Base-by-base conservation (phyloP, 306 rosid species). In the Rosa rugosa region DNA sequence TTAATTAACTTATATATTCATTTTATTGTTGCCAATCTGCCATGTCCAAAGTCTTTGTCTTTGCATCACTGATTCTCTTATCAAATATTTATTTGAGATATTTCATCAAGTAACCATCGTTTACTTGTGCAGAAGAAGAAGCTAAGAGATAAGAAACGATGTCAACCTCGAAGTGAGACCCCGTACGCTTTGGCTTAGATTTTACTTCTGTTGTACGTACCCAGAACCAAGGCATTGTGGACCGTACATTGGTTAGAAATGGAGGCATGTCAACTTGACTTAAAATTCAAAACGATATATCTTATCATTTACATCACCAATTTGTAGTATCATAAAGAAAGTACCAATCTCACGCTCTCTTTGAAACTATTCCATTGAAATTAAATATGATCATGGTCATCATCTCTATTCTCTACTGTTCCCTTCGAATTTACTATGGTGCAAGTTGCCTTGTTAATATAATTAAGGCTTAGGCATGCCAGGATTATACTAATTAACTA, bases 231-330 rank as follows among this genome's bases (percentile, higher is more conserved):
- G 42, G 47, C 23, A 80, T 73, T 49, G 18, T 40, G n/a, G 14
- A 12, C 83, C 79, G 79, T 80, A 65, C 79, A 51, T 41, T 62
- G 40, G 40, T 62, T 65, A 23, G 4, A 38, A 79, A 22, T 34
- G 65, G 42, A 22, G 23, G 54, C 11, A 22, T 2, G 23, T 56
- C 27, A 22, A 73, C 38, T 73, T 80, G 75, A 25, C 73, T 63
- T 23, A 4, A 13, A 17, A 13, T 2, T 75, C 67, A 8, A 60
- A 54, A 71, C 41, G 14, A 27, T 71, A 6, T 41, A 22, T 57
- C 77, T 73, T 53, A 36, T 57, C 77, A 74, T 16, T 74, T 41
- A 16, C 69, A 41, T 57, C 77, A 57, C 54, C 51, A 57, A 73
- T 36, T 36, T 41, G n/a, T 68, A 68, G 9, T n/a, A 27, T 68